A percentile compares a stretch with the other conserved stretches of the same genome.
These are phyloP conservation scores for Leishmania amazonensis DNA, from an alignment of 208 protist genomes.

Conservation along the genomic window DNA sequence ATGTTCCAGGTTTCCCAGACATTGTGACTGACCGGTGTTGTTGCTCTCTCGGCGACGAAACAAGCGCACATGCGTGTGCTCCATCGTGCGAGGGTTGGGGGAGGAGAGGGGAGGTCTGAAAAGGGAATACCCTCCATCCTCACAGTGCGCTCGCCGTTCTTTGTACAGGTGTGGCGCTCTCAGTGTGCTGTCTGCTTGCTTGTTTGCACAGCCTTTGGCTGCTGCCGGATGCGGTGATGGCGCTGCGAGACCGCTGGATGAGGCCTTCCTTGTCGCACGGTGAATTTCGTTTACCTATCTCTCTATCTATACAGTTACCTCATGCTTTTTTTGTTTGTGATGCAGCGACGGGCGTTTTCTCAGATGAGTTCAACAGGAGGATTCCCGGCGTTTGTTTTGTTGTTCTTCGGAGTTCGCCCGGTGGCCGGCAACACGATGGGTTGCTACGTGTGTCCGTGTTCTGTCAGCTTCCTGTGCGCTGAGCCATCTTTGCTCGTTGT, in stretches of 20 bases:
- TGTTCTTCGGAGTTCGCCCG: neutral
- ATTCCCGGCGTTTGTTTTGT: neutral
- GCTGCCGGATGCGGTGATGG: neutral
- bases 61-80: neutral
- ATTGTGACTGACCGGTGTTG: neutral
- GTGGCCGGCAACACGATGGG: neutral
- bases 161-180: neutral
- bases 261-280: neutral
- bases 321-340: neutral
- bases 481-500: neutral
- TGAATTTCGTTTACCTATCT: neutral
- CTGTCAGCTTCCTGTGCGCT: neutral
- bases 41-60: neutral
- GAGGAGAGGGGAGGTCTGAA: no score
- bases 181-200: neutral
- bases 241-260: neutral
- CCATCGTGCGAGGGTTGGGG: neutral
- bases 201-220: neutral
- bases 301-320: neutral
- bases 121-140: neutral
- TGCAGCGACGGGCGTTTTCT: neutral
- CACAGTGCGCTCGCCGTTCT: neutral
- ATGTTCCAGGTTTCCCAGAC: slow-evolving; percentile 62
- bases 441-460: neutral
- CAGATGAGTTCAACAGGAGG: neutral